These are phyloP conservation scores for Panicum virgatum DNA, from an alignment of 202 grass and related monocot species.

Conservation along the genomic window DNA sequence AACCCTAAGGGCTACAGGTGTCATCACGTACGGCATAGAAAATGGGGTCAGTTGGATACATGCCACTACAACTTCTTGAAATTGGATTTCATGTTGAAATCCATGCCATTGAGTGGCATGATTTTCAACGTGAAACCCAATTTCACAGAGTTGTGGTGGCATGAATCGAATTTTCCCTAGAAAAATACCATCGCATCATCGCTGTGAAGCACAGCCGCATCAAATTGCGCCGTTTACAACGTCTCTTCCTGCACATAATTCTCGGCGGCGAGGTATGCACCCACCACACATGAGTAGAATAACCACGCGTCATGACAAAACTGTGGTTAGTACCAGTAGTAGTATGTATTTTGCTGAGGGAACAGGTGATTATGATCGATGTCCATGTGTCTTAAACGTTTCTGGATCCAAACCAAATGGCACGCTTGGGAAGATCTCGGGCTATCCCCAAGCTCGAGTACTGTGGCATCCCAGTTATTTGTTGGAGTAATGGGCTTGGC, in stretches of 20 bases:
- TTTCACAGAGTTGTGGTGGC: too few relatives aligned
- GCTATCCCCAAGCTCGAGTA: background rate
- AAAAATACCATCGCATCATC: background rate
- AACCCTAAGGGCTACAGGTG: background rate
- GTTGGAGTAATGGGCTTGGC: too few relatives aligned
- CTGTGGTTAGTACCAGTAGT: background rate
- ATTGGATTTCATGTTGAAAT: too few relatives aligned
- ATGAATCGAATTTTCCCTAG: too few relatives aligned
- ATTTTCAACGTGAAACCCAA: too few relatives aligned
- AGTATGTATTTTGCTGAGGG: background rate
- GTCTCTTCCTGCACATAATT: conserved; percentile 1
- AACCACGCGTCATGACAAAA: background rate
- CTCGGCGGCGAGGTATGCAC: background rate
- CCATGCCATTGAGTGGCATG: too few relatives aligned
- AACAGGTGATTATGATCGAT: background rate
- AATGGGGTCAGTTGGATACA: too few relatives aligned
- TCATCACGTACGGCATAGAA: background rate
- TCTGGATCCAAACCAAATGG: background rate
- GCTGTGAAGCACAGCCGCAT: background rate
- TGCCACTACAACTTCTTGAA: too few relatives aligned
- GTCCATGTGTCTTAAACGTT: background rate
- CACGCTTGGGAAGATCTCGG: background rate
- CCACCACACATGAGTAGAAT: conserved; percentile 22
- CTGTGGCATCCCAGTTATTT: background rate
- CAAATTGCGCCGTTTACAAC: background rate